These are phyloP conservation scores for Stemphylium vesicarium DNA, from an alignment of 2,329 filamentous ascomycete species.

Conservation along the genomic window DNA sequence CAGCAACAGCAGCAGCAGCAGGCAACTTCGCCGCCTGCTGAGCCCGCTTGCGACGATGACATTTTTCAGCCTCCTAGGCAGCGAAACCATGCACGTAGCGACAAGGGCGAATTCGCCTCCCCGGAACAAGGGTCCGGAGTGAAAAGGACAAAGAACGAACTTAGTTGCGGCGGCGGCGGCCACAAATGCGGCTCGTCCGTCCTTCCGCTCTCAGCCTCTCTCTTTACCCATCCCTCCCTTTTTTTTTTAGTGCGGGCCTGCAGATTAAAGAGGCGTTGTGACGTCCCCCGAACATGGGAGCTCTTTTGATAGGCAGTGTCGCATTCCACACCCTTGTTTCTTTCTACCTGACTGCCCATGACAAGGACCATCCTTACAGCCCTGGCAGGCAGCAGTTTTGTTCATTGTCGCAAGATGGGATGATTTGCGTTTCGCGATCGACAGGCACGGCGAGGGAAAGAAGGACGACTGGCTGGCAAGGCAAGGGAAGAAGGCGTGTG, in stretches of 20 bases:
- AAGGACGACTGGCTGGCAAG: constrained; percentile 5
- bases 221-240: constrained; percentile 8
- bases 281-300: constrained; percentile 15
- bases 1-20: no score
- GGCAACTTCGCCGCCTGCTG: no score
- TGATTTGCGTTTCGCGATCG: constrained; percentile 21
- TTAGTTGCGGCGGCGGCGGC: constrained; percentile 13
- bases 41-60: no score
- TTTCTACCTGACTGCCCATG: neutral
- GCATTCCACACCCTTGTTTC: neutral
- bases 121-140: no score
- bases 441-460: constrained; percentile 16
- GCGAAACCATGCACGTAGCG: neutral
- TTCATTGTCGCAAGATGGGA: constrained; percentile 11
- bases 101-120: neutral
- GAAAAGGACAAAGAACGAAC: neutral
- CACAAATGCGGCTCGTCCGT: constrained; percentile 29
- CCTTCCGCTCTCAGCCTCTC: constrained; percentile 27
- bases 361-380: constrained; percentile 17
- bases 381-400: constrained; percentile 19
- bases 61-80: neutral
- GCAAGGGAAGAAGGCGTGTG: neutral
- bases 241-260: constrained; percentile 5
- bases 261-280: constrained; percentile 29
- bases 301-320: constrained; percentile 13